A percentile compares a stretch with the other conserved stretches of the same genome.
Evolutionary conservation across 495 filamentous ascomycete genomes (phyloP).

Genomic region (Hypoxylon lienhwacheense): DNA sequence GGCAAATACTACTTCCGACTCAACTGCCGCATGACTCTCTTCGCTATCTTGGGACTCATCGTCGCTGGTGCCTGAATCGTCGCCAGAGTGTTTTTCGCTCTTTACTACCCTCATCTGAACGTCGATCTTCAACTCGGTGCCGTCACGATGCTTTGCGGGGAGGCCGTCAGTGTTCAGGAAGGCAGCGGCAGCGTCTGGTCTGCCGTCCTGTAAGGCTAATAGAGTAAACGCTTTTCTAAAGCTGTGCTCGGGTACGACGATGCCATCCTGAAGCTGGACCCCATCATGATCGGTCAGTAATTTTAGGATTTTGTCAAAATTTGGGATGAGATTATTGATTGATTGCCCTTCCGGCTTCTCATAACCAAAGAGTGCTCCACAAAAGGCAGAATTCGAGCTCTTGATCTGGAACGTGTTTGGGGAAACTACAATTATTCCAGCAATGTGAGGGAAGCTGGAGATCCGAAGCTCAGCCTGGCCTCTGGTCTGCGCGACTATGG

Average conservation of each 20-base stretch:
- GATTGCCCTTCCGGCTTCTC: slow-evolving; percentile 75
- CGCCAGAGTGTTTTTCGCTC: slow-evolving; percentile 62
- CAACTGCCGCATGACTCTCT: slow-evolving; percentile 29
- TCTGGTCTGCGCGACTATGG: slow-evolving; percentile 68
- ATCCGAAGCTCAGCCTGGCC: slow-evolving; percentile 70
- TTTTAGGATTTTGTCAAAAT: slow-evolving; percentile 79
- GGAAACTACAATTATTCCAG: slow-evolving; percentile 89
- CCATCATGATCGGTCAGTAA: slow-evolving; percentile 85
- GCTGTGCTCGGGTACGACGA: slow-evolving; percentile 93
- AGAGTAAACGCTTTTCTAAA: slow-evolving; percentile 87
- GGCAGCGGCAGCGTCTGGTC: slow-evolving; percentile 69
- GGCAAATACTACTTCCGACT: slow-evolving; percentile 86
- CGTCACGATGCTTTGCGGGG: slow-evolving; percentile 84
- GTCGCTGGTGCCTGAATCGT: slow-evolving; percentile 51
- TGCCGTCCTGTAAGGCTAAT: slow-evolving; percentile 77
- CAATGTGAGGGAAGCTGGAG: slow-evolving; percentile 94
- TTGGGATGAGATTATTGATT: slow-evolving; percentile 79
- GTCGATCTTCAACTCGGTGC: slow-evolving; percentile 86
- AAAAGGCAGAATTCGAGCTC: slow-evolving; percentile 94
- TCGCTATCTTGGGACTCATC: slow-evolving; percentile 47
- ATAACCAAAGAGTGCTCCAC: slow-evolving; percentile 85
- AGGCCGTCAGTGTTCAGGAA: slow-evolving; percentile 82
- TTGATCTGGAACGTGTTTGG: slow-evolving; percentile 75
- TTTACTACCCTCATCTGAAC: slow-evolving; percentile 94
- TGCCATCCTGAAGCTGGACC: slow-evolving; percentile 81